A percentile compares a stretch with the other conserved stretches of the same genome.
phyloP scores from a whole-genome alignment of 441 rosid genomes.

The Adansonia rubrostipa region DNA sequence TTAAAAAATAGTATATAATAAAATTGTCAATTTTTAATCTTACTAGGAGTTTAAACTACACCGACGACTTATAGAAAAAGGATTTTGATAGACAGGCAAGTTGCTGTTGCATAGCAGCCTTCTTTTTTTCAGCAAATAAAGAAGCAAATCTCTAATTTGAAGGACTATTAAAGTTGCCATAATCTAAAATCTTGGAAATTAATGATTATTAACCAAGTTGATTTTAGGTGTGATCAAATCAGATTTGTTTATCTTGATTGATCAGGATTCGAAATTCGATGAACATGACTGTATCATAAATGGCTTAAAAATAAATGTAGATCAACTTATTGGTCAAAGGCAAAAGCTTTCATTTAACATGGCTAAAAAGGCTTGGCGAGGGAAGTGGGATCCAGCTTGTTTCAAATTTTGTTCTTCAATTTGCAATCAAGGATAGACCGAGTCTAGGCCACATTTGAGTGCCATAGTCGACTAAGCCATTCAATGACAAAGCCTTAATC shows the following conservation, averaged over 20 bases:
- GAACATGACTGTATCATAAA: not conserved
- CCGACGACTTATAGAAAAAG: no score
- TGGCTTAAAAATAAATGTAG: conserved; percentile 9
- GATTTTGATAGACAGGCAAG: not conserved
- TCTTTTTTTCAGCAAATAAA: not conserved
- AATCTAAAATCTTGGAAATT: not conserved
- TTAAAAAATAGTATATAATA: conserved; percentile 15
- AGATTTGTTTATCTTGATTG: not conserved
- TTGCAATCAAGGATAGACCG: not conserved
- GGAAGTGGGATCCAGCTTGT: not conserved
- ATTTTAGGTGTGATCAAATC: not conserved
- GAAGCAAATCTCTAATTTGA: not conserved
- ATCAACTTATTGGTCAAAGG: not conserved
- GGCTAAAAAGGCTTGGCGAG: not conserved
- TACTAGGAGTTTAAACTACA: no score
- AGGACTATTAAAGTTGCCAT: not conserved
- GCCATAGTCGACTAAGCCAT: conserved; percentile 7
- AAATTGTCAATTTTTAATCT: no score
- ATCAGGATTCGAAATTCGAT: not conserved
- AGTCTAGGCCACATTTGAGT: conserved; percentile 6
- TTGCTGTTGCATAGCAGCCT: not conserved
- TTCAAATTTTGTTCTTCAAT: not conserved
- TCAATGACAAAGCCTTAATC: not conserved
- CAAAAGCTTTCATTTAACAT: not conserved
- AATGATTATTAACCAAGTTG: conserved; percentile 8